Evolutionary conservation across 805 yeast species (phyloP).

Genomic region (Candida maltosa): DNA sequence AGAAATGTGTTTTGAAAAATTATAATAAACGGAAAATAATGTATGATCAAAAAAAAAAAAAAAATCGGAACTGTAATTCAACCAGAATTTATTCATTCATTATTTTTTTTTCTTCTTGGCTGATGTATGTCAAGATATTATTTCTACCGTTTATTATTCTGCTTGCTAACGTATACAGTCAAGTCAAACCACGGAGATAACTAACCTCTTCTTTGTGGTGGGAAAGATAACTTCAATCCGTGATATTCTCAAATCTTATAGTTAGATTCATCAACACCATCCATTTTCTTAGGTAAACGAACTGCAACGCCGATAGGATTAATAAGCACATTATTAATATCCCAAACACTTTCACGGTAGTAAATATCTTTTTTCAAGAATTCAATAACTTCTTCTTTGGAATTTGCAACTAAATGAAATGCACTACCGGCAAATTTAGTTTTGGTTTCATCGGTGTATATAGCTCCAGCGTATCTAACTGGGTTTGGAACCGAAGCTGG

Average conservation of each 20-base stretch:
- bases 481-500: conserved; percentile 32
- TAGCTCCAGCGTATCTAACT: conserved; percentile 39
- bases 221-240: too few relatives aligned
- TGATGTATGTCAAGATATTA: too few relatives aligned
- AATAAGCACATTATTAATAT: conserved; percentile 56
- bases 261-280: conserved; percentile 22
- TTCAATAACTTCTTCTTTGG: conserved; percentile 62
- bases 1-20: too few relatives aligned
- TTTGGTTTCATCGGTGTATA: conserved; percentile 38
- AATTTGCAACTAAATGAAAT: conserved; percentile 59
- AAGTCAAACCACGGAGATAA: too few relatives aligned
- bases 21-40: too few relatives aligned
- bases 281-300: conserved; percentile 32
- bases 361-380: conserved; percentile 63
- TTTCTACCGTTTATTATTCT: too few relatives aligned
- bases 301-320: conserved; percentile 46
- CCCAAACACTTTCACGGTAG: conserved; percentile 72
- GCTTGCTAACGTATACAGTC: too few relatives aligned
- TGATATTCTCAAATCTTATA: conserved; percentile 11
- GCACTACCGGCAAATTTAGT: conserved; percentile 67
- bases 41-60: too few relatives aligned
- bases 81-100: too few relatives aligned
- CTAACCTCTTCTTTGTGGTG: too few relatives aligned
- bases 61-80: too few relatives aligned
- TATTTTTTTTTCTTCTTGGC: too few relatives aligned